These are phyloP conservation scores for Ganoderma leucocontextum DNA, from an alignment of 1,284 basidiomycete genomes.

Conservation along the genomic window DNA sequence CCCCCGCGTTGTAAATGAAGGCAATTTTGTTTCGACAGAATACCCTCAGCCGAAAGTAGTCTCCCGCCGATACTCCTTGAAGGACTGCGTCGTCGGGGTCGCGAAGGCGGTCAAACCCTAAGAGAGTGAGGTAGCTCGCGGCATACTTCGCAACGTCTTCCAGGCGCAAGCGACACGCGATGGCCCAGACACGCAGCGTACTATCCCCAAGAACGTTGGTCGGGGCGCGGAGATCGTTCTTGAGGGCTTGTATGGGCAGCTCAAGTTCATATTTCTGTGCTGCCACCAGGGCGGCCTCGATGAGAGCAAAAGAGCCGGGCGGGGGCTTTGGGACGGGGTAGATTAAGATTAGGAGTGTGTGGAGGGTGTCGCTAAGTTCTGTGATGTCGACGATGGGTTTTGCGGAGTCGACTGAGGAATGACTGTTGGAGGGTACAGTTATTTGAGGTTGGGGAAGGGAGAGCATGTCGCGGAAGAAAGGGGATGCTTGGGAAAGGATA, in stretches of 20 bases:
- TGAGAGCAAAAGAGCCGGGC: neutral
- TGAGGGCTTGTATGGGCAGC: slow-evolving; percentile 13
- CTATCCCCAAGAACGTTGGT: neutral
- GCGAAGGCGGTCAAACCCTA: neutral
- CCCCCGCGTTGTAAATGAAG: neutral
- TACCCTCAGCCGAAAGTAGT: neutral
- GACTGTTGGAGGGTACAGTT: neutral
- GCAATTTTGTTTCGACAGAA: neutral
- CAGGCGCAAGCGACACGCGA: slow-evolving; percentile 25
- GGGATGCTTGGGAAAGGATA: slow-evolving; percentile 22
- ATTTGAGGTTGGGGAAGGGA: neutral
- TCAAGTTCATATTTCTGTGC: slow-evolving; percentile 34
- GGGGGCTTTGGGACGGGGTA: slow-evolving; percentile 43
- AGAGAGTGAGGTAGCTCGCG: neutral
- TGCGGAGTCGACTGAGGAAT: neutral
- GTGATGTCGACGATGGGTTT: slow-evolving; percentile 38
- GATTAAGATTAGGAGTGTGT: slow-evolving; percentile 47
- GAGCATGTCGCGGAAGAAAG: slow-evolving; percentile 23
- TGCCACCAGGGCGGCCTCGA: slow-evolving; percentile 21
- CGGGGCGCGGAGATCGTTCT: slow-evolving; percentile 14
- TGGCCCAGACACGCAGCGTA: slow-evolving; percentile 29
- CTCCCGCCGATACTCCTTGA: neutral
- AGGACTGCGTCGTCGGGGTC: neutral
- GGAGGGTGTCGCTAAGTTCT: slow-evolving; percentile 44
- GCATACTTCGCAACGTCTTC: slow-evolving; percentile 21